These are phyloP conservation scores for Patellaria atrata DNA, from an alignment of 495 filamentous ascomycete species.

Conservation along the genomic window DNA sequence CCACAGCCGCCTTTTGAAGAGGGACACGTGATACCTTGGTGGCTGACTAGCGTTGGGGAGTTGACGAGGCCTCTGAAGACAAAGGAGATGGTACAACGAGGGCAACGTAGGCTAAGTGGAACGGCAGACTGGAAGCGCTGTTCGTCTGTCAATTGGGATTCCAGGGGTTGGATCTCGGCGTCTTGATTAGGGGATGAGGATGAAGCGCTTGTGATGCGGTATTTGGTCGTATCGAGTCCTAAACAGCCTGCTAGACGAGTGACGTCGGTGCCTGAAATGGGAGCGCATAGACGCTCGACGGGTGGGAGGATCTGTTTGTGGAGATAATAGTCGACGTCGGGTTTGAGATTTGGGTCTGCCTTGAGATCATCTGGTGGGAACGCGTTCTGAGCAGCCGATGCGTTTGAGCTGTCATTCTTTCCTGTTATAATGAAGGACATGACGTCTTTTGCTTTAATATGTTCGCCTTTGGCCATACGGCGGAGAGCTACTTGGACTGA, in stretches of 20 bases:
- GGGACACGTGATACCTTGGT: constrained; percentile 61
- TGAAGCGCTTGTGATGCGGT: constrained; percentile 44
- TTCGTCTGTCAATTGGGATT: constrained; percentile 82
- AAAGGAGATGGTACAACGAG: constrained; percentile 55
- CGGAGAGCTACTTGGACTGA: constrained; percentile 89
- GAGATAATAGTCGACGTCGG: constrained; percentile 88
- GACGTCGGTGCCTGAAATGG: constrained; percentile 82
- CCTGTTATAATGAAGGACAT: constrained; percentile 89
- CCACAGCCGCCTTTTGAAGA: constrained; percentile 44
- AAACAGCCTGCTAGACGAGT: constrained; percentile 81
- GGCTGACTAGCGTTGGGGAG: constrained; percentile 35
- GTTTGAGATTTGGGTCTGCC: constrained; percentile 53
- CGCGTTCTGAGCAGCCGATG: constrained; percentile 71
- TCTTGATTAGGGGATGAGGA: constrained; percentile 21
- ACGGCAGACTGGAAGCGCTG: constrained; percentile 69
- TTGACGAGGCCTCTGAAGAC: constrained; percentile 62
- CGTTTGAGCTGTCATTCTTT: constrained; percentile 54
- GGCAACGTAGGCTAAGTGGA: constrained; percentile 63
- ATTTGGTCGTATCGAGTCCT: constrained; percentile 79
- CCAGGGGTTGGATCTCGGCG: constrained; percentile 63
- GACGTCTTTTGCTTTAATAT: constrained; percentile 80
- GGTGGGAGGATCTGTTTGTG: constrained; percentile 97
- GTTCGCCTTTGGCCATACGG: constrained; percentile 75
- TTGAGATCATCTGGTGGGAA: constrained; percentile 80
- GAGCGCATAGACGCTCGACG: constrained; percentile 93